Evolutionary conservation across 148 eudicot genomes (phyloP).

Genomic region (Vaccinium darrowii): DNA sequence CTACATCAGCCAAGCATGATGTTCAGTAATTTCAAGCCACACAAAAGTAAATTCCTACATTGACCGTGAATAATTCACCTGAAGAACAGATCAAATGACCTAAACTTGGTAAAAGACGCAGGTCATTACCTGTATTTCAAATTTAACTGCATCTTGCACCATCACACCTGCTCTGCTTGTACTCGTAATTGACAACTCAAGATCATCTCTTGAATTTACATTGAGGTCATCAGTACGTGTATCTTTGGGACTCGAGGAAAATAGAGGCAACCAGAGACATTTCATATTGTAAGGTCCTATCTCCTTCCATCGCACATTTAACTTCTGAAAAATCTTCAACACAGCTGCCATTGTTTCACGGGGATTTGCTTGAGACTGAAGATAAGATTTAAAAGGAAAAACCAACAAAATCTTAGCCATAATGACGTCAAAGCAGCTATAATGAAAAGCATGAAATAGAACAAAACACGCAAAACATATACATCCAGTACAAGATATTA

Average conservation of each 20-base stretch:
- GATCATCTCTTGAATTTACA: not conserved
- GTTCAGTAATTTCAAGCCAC: not conserved
- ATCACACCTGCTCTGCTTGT: not conserved
- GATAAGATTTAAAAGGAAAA: not conserved
- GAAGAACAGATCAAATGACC: not conserved
- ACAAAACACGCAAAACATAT: not conserved
- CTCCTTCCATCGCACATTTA: no score
- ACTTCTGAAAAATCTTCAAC: no score
- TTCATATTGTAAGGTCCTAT: slow-evolving; percentile 21
- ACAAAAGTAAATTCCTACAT: not conserved
- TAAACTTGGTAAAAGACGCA: not conserved
- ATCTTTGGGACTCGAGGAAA: not conserved
- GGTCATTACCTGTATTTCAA: slow-evolving; percentile 24
- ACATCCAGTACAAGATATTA: not conserved
- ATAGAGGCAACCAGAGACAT: slow-evolving; percentile 26
- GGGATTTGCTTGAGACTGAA: no score
- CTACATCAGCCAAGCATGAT: not conserved
- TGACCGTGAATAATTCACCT: not conserved
- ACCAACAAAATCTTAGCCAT: not conserved
- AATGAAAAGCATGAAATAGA: not conserved
- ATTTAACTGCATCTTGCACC: slow-evolving; percentile 21
- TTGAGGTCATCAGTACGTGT: not conserved
- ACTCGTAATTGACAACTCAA: slow-evolving; percentile 6
- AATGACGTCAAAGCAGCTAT: not conserved
- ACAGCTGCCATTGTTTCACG: no score